A percentile compares a stretch with the other conserved stretches of the same genome.
These are phyloP conservation scores for Fistulinella staudtii DNA, from an alignment of 1,284 basidiomycete species.

Conservation along the genomic window DNA sequence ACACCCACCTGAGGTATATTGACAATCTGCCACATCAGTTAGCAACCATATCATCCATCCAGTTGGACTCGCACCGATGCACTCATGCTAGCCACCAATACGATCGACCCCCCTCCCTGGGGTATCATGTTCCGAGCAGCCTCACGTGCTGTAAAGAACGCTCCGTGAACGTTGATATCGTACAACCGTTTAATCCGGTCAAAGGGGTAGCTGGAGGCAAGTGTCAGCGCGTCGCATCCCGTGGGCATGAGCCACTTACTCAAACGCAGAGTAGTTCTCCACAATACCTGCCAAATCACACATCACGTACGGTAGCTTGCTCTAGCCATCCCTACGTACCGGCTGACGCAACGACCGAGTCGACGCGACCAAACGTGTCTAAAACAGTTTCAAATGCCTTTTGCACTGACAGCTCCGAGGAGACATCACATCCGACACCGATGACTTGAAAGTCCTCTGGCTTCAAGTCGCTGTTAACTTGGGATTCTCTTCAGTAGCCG, in stretches of 20 bases:
- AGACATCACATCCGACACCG: conserved; percentile 86
- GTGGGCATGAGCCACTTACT: conserved; percentile 51
- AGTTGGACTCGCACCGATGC: conserved; percentile 38
- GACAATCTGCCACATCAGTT: conserved; percentile 59
- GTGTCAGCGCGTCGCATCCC: too few species aligned
- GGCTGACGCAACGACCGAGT: conserved; percentile 85
- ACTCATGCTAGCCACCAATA: conserved; percentile 90
- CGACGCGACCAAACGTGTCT: conserved; percentile 77
- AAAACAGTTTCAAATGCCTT: conserved; percentile 66
- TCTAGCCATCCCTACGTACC: conserved; percentile 45
- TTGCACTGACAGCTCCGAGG: conserved; percentile 77
- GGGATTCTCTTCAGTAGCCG: conserved; percentile 37
- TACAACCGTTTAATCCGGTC: conserved; percentile 80
- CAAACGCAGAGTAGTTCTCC: conserved; percentile 88
- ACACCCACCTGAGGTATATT: conserved; percentile 72
- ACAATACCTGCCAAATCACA: conserved; percentile 61
- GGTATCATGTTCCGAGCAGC: conserved; percentile 81
- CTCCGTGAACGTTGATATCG: conserved; percentile 92
- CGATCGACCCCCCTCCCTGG: conserved; percentile 74
- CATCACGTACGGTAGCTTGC: not conserved
- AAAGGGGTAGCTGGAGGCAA: conserved; percentile 64
- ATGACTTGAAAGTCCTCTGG: conserved; percentile 66
- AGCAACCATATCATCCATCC: not conserved
- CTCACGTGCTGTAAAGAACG: conserved; percentile 91
- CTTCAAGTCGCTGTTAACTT: conserved; percentile 58